These are phyloP conservation scores for Epichloe aotearoae DNA, from an alignment of 2,329 filamentous ascomycete genomes.

Conservation along the genomic window DNA sequence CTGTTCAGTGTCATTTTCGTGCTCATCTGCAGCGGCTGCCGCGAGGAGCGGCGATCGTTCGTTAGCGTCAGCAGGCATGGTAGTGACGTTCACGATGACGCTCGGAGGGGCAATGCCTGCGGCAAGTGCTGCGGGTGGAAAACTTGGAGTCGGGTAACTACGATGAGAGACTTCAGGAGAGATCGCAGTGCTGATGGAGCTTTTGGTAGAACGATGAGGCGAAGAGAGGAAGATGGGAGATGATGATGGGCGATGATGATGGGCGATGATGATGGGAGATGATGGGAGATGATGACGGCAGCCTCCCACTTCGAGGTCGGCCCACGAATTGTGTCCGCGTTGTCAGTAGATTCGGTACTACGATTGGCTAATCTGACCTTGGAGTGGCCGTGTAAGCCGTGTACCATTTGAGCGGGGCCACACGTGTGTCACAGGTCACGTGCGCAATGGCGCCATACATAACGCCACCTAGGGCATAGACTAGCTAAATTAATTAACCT, in stretches of 20 bases:
- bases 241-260: background rate
- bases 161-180: background rate
- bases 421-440: no score
- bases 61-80: slow-evolving; percentile 27
- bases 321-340: background rate
- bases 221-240: background rate
- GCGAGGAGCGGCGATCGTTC: slow-evolving; percentile 33
- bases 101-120: background rate
- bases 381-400: no score
- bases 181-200: background rate
- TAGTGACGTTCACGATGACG: slow-evolving; percentile 4
- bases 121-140: background rate
- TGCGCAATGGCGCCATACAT: no score
- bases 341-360: background rate
- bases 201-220: background rate
- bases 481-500: no score
- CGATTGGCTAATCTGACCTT: background rate
- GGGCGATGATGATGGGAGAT: background rate
- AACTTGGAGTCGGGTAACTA: background rate
- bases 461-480: no score
- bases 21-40: slow-evolving; percentile 15
- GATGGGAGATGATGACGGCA: background rate
- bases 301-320: background rate
- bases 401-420: background rate
- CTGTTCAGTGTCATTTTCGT: slow-evolving; percentile 10